Percentiles rank a stretch among this genome's conserved stretches.
Conservation (phyloP, 257 asterid species). For the Petunia axillaris region DNA sequence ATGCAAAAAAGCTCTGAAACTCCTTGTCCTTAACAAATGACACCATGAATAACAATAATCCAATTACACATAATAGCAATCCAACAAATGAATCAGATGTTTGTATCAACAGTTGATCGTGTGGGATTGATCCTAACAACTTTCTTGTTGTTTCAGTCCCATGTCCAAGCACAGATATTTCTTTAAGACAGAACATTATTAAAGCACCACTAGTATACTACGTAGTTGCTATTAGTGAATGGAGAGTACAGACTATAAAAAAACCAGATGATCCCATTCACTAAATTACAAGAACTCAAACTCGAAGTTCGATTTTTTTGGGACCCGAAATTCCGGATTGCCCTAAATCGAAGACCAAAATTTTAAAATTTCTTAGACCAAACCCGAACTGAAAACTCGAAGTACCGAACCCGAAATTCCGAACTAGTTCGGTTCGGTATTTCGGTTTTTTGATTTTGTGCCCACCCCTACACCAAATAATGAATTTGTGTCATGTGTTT, state of each 20-base stretch:
- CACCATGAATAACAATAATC: slow-evolving; percentile 65
- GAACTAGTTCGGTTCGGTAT: no score
- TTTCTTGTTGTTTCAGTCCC: slow-evolving; percentile 57
- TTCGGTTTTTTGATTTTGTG: no score
- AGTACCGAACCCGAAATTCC: no score
- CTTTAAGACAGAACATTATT: slow-evolving; percentile 64
- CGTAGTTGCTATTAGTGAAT: slow-evolving; percentile 49
- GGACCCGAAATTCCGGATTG: no score
- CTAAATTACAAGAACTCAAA: background rate
- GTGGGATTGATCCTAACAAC: slow-evolving; percentile 69
- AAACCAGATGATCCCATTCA: slow-evolving; percentile 58
- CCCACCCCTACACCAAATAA: no score
- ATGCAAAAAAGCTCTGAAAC: slow-evolving; percentile 65
- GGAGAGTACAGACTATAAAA: slow-evolving; percentile 54
- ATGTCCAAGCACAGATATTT: slow-evolving; percentile 59
- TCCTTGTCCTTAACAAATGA: slow-evolving; percentile 68
- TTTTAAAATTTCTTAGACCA: no score
- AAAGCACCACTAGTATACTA: slow-evolving; percentile 43
- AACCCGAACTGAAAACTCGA: no score
- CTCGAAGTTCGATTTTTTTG: no score
- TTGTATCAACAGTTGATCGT: slow-evolving; percentile 54
- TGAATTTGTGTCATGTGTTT: no score
- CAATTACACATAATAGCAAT: slow-evolving; percentile 58
- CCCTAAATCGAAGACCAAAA: no score
- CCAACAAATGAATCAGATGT: slow-evolving; percentile 67